Evolutionary conservation across 1,284 basidiomycete species (phyloP).

Genomic region (Cystobasidiaceae sp.): DNA sequence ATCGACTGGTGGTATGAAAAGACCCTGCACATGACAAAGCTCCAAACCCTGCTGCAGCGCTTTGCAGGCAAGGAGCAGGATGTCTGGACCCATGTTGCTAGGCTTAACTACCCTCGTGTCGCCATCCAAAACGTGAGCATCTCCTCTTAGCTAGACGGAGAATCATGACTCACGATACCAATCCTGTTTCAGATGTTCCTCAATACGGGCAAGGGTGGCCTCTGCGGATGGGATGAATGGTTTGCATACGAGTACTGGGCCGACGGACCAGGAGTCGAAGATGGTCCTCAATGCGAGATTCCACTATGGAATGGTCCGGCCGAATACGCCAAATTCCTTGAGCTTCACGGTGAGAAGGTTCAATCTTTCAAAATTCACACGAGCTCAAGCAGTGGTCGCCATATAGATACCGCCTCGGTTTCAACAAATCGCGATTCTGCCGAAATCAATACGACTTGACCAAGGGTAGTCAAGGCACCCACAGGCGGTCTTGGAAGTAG

Average conservation of each 20-base stretch:
- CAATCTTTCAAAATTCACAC: no score
- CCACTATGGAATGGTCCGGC: slow-evolving; percentile 38
- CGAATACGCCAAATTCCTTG: slow-evolving; percentile 4
- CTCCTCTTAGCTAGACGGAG: background rate
- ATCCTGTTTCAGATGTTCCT: slow-evolving; percentile 8
- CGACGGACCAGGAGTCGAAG: slow-evolving; percentile 35
- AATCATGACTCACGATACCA: background rate
- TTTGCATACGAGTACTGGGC: slow-evolving; percentile 38
- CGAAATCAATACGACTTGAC: no score
- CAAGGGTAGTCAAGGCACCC: no score
- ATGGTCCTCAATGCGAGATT: slow-evolving; percentile 36
- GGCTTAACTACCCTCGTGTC: slow-evolving; percentile 37
- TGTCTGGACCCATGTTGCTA: slow-evolving; percentile 39
- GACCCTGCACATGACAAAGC: slow-evolving; percentile 33
- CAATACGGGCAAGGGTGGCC: background rate
- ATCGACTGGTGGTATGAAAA: slow-evolving; percentile 39
- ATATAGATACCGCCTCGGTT: no score
- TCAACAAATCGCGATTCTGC: no score
- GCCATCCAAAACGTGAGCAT: slow-evolving; percentile 34
- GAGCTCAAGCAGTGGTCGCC: no score
- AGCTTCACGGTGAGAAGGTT: background rate
- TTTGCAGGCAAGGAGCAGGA: slow-evolving; percentile 41
- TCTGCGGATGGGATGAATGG: slow-evolving; percentile 35
- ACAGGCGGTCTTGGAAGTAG: no score
- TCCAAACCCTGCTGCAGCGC: slow-evolving; percentile 35